A percentile compares a stretch with the other conserved stretches of the same genome.
Conservation (phyloP, 768 basidiomycete species). For the Rhizopogon rudus region DNA sequence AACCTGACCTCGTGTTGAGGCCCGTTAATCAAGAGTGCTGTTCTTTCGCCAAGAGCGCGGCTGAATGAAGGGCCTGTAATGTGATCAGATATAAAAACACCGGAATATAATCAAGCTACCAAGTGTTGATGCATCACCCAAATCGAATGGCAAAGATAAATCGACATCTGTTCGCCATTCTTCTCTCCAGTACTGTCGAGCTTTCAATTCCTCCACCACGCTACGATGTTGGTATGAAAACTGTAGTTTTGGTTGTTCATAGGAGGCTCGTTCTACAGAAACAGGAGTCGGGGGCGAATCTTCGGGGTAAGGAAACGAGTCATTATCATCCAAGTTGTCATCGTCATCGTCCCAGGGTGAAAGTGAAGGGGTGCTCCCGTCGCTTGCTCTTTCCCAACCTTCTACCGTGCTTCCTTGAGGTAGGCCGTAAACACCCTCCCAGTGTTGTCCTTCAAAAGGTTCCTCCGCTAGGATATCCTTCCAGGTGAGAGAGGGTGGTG, state of each 20-base stretch:
- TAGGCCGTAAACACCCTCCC: constrained; percentile 66
- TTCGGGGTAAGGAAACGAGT: constrained; percentile 4
- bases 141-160: constrained; percentile 43
- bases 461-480: constrained; percentile 75
- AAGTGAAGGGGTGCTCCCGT: constrained; percentile 61
- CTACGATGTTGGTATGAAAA: constrained; percentile 38
- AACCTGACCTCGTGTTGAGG: constrained; percentile 37
- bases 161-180: constrained; percentile 53
- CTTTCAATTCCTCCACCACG: constrained; percentile 57
- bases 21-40: constrained; percentile 34
- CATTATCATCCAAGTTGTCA: constrained; percentile 25
- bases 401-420: constrained; percentile 43
- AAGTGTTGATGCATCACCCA: constrained; percentile 70
- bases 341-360: constrained; percentile 61
- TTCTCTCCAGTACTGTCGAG: constrained; percentile 69
- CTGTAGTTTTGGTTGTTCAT: constrained; percentile 23
- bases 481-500: constrained; percentile 57
- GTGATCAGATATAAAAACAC: neutral
- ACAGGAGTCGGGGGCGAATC: neutral
- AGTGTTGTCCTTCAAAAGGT: constrained; percentile 82
- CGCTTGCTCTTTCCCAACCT: constrained; percentile 41
- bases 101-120: constrained; percentile 33
- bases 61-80: constrained; percentile 41
- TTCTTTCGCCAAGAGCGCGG: constrained; percentile 32
- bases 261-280: constrained; percentile 3